These are phyloP conservation scores for Agrocybe chaxingu DNA, from an alignment of 768 basidiomycete species.

Conservation along the genomic window DNA sequence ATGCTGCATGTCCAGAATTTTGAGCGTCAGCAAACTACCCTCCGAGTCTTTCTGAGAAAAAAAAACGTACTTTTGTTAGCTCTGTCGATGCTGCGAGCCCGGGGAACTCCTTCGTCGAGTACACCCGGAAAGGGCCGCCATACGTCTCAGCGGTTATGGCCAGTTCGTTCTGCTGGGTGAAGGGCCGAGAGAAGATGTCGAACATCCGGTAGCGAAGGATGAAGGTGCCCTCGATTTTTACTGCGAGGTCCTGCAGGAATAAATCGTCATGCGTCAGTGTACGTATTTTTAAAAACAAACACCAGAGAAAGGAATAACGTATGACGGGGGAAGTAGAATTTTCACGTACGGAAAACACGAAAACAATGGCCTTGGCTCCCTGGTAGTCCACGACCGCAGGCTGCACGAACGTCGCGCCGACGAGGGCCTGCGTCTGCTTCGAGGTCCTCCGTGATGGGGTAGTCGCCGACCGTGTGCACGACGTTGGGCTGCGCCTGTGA, in stretches of 20 bases:
- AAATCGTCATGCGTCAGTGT: neutral
- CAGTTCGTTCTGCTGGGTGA: conserved; percentile 24
- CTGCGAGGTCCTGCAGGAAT: conserved; percentile 58
- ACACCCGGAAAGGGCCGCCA: conserved; percentile 61
- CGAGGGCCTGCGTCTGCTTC: conserved; percentile 50
- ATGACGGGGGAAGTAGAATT: too few relatives aligned
- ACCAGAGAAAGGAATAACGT: conserved; percentile 22
- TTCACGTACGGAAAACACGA: conserved; percentile 55
- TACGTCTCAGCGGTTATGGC: conserved; percentile 63
- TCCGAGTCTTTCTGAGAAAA: neutral
- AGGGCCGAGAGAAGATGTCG: conserved; percentile 48
- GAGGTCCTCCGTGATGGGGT: conserved; percentile 44
- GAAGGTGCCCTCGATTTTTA: conserved; percentile 65
- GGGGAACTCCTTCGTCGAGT: conserved; percentile 71
- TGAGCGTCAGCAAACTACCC: neutral
- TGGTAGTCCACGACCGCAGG: conserved; percentile 52
- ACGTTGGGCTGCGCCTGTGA: conserved; percentile 25
- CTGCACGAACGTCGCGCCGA: conserved; percentile 61
- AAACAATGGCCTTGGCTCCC: conserved; percentile 55
- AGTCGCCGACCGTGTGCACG: conserved; percentile 38
- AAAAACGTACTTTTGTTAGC: conserved; percentile 53
- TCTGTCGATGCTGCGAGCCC: conserved; percentile 64
- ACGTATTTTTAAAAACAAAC: neutral
- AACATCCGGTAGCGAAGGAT: conserved; percentile 65
- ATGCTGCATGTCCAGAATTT: neutral